phyloP scores from a whole-genome alignment of 2,329 filamentous ascomycete genomes.

The Aureobasidium sp. region DNA sequence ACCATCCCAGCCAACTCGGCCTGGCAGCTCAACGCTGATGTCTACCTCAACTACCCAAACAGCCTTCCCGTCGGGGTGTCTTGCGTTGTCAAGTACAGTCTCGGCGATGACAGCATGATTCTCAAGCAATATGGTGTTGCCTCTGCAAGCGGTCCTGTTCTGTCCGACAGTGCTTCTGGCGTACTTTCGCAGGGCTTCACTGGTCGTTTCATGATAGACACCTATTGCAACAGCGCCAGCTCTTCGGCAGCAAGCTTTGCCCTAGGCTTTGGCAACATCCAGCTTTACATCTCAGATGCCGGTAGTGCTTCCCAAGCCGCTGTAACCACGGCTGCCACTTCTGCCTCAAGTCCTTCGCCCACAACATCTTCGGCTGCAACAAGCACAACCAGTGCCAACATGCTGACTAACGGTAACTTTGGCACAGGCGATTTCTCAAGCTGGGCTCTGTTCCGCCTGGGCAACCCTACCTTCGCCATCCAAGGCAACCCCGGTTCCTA shows the following conservation, averaged over 20 bases:
- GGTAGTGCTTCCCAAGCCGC: not conserved
- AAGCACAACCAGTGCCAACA: not conserved
- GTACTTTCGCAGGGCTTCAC: not conserved
- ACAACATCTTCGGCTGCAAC: not conserved
- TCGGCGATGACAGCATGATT: constrained; percentile 1
- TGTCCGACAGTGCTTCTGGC: constrained; percentile 3
- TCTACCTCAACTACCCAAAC: constrained; percentile 5
- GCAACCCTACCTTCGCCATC: not conserved
- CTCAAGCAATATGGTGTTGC: constrained; percentile 8
- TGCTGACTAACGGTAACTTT: constrained; percentile 7
- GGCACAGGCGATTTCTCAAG: not conserved
- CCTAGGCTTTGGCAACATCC: constrained; percentile 9
- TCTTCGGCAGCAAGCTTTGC: not conserved
- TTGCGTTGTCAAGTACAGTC: constrained; percentile 10
- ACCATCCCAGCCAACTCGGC: constrained; percentile 3
- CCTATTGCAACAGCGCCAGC: constrained; percentile 8
- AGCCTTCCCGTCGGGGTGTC: constrained; percentile 1
- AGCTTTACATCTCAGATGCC: not conserved
- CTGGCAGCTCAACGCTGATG: not conserved
- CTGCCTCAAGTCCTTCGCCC: not conserved
- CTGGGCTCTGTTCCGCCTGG: constrained; percentile 6
- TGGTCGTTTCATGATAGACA: constrained; percentile 3
- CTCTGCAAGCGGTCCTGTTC: not conserved
- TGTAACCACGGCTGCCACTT: not conserved
- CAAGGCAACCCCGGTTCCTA: not conserved